Percentiles rank a stretch among this genome's conserved stretches.
phyloP scores from a whole-genome alignment of 2,329 filamentous ascomycete species.

The Penicillium sp. region DNA sequence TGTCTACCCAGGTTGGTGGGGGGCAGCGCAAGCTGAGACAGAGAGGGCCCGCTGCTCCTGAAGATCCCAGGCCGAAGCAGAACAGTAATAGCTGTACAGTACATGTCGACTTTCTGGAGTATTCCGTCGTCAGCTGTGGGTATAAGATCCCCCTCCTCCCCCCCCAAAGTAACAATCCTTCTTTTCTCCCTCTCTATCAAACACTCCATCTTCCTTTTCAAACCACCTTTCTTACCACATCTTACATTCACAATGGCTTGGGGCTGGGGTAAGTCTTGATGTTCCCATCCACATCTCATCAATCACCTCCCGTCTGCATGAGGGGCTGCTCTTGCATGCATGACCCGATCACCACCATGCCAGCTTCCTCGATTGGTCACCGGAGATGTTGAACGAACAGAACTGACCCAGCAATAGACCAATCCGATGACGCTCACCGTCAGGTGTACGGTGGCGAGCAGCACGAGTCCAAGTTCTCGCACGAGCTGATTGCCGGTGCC shows the following conservation, averaged over 20 bases:
- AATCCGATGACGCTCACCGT: slow-evolving; percentile 54
- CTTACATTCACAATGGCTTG: slow-evolving; percentile 33
- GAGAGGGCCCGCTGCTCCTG: slow-evolving; percentile 7
- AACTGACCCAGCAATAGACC: slow-evolving; percentile 37
- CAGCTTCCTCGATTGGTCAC: not conserved
- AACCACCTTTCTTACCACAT: slow-evolving; percentile 4
- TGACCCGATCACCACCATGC: not conserved
- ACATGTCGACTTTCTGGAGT: slow-evolving; percentile 10
- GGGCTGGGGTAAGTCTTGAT: slow-evolving; percentile 36
- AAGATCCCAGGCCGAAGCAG: not conserved
- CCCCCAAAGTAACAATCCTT: no score
- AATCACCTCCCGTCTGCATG: slow-evolving; percentile 1
- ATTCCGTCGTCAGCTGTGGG: slow-evolving; percentile 10
- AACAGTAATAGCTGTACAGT: not conserved
- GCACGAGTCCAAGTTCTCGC: slow-evolving; percentile 63
- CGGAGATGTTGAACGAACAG: not conserved
- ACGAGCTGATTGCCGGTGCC: slow-evolving; percentile 72
- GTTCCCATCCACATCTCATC: no score
- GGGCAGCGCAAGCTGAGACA: slow-evolving; percentile 19
- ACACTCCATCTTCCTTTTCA: slow-evolving; percentile 5
- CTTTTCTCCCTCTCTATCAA: slow-evolving; percentile 2
- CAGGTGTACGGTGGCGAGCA: slow-evolving; percentile 52
- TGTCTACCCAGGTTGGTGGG: slow-evolving; percentile 12
- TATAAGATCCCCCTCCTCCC: slow-evolving; percentile 19
- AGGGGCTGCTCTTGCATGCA: not conserved